Evolutionary conservation across 371 early-diverging fungal species (phyloP).

Genomic region (Cokeromyces recurvatus): DNA sequence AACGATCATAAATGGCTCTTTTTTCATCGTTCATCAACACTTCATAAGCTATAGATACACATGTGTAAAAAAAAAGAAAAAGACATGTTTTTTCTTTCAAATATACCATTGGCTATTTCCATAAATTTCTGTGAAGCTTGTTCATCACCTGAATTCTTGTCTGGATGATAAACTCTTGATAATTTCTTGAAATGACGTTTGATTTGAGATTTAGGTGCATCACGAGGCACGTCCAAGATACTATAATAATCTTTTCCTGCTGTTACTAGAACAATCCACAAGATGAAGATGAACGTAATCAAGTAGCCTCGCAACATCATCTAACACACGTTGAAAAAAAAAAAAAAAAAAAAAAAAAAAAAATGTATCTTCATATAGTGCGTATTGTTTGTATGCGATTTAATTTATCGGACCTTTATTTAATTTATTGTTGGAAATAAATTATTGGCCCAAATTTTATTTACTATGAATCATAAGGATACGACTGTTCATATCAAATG

Average conservation of each 20-base stretch:
- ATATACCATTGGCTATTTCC: conserved; percentile 80
- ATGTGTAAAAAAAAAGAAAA: too few species aligned
- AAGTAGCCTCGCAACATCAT: background rate
- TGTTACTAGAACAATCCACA: conserved; percentile 11
- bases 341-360: background rate
- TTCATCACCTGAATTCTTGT: conserved; percentile 84
- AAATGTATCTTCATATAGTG: too few species aligned
- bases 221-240: conserved; percentile 80
- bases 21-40: conserved; percentile 84
- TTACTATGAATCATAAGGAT: conserved; percentile 32
- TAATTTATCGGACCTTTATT: too few species aligned
- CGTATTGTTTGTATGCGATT: too few species aligned
- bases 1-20: conserved; percentile 75
- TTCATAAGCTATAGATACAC: conserved; percentile 79
- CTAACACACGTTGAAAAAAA: background rate
- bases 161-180: conserved; percentile 85
- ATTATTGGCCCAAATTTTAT: too few species aligned
- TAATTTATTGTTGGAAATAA: too few species aligned
- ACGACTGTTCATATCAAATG: conserved; percentile 50
- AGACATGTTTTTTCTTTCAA: too few species aligned
- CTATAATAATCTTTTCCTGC: conserved; percentile 41
- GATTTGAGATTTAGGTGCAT: conserved; percentile 81
- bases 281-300: too few species aligned
- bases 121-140: conserved; percentile 85
- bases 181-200: conserved; percentile 89